Base-by-base conservation (phyloP, 1,284 basidiomycete species). In the Sphaerobolus stellatus region DNA sequence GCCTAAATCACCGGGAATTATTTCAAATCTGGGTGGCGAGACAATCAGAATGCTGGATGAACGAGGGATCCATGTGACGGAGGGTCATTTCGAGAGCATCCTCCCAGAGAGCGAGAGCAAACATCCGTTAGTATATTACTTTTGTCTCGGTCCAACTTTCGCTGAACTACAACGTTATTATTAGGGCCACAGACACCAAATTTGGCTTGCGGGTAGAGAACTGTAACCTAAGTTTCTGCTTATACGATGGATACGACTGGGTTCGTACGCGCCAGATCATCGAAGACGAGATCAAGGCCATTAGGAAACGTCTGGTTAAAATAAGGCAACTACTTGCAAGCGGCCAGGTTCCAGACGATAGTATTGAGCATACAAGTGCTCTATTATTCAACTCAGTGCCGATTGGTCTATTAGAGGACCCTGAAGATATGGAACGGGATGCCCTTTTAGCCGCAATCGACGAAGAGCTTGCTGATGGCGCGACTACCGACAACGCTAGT, bases 211-310 rank as follows among this genome's bases (percentile, higher is more conserved):
- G 82, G 20, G 62, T 91, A 2, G 76, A 81, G 44, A 72, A 88
- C 48, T 84, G 80, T 45, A 77, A 88, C 57, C 68, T 90, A 34
- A 80, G 78, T 0, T 64, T 97, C 30, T 78, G 85, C 56, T 76
- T 98, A 5, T 89, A 95, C 65, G 92, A 94, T 56, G 94, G 96
- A 1, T 99, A 94, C 64, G 97, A 99, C 66, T 99, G 96, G 94
- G 71, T 70, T 1, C 78, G 81, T 36, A 99, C 96, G 2, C 85
- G 94, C 46, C 86, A 82, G 67, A 83, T 83, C 5, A 92, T 99
- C 50, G 91, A 97, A 67, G 86, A 91, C 48, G 90, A 95, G 67
- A 82, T 92, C 55, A 93, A 89, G 66, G 86, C 89, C 30, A 92
- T 99, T 73, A 84, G 93, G 47, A 84, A 86, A 51, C 85, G 86